These are phyloP conservation scores for Aspergillus egyptiacus DNA, from an alignment of 495 filamentous ascomycete genomes.

Conservation along the genomic window DNA sequence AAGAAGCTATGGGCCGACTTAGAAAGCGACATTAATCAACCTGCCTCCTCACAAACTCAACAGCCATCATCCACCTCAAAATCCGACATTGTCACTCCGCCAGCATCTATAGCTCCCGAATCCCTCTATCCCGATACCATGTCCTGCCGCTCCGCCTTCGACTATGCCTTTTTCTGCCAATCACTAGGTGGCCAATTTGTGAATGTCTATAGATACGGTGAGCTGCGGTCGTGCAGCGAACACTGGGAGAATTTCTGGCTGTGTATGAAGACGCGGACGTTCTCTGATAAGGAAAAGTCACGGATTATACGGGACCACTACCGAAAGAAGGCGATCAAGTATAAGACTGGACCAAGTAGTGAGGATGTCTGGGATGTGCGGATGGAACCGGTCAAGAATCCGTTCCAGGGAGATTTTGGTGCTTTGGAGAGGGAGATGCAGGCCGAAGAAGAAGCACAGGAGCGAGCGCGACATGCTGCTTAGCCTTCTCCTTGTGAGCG, in stretches of 20 bases:
- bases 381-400: constrained; percentile 38
- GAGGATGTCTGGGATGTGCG: constrained; percentile 88
- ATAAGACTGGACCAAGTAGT: constrained; percentile 68
- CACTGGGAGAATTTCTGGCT: constrained; percentile 91
- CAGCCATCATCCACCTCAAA: constrained; percentile 15
- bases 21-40: constrained; percentile 24
- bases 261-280: constrained; percentile 74
- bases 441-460: constrained; percentile 34
- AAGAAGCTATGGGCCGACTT: constrained; percentile 51
- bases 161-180: constrained; percentile 92
- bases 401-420: constrained; percentile 57
- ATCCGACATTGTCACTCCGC: constrained; percentile 14
- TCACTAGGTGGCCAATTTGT: constrained; percentile 84
- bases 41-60: constrained; percentile 17
- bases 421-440: constrained; percentile 49
- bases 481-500: constrained; percentile 1
- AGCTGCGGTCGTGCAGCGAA: constrained; percentile 63
- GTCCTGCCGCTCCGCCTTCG: constrained; percentile 87
- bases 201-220: constrained; percentile 80
- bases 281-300: constrained; percentile 41
- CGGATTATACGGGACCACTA: constrained; percentile 64
- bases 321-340: constrained; percentile 65
- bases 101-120: constrained; percentile 47
- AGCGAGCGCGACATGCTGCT: not conserved
- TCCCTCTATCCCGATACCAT: constrained; percentile 70